Percentiles rank a stretch among this genome's conserved stretches.
phyloP scores from a whole-genome alignment of 495 filamentous ascomycete species.

The Thermochaetoides thermophila region DNA sequence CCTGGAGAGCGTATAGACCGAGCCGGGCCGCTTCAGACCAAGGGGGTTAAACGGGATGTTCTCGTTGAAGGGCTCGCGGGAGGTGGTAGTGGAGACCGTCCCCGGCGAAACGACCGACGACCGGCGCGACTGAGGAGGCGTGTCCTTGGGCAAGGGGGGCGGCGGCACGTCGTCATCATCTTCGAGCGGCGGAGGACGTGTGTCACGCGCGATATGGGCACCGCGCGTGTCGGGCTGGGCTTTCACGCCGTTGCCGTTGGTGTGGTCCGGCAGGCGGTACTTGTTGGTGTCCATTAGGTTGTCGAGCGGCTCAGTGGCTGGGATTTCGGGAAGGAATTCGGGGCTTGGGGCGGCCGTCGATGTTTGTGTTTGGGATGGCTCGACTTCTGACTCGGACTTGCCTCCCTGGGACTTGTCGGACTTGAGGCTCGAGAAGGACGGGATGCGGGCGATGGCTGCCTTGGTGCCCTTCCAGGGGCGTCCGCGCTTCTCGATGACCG shows the following conservation, averaged over 20 bases:
- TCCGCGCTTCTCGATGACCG: constrained; percentile 42
- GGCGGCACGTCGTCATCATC: constrained; percentile 19
- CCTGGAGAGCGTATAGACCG: constrained; percentile 78
- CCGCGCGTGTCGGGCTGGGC: constrained; percentile 34
- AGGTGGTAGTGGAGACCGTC: no score
- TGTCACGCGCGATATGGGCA: constrained; percentile 37
- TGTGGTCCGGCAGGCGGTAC: constrained; percentile 48
- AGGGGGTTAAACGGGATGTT: constrained; percentile 39
- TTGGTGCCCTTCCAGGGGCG: constrained; percentile 54
- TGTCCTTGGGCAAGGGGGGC: constrained; percentile 34
- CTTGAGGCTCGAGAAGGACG: constrained; percentile 21
- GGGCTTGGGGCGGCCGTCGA: no score
- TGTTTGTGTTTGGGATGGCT: no score
- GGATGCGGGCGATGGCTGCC: constrained; percentile 26
- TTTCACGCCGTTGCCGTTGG: constrained; percentile 46
- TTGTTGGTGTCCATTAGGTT: constrained; percentile 53
- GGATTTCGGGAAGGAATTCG: constrained; percentile 31
- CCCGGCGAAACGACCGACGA: neutral
- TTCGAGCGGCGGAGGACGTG: constrained; percentile 11
- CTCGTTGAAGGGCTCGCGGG: constrained; percentile 23
- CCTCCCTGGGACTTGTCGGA: constrained; percentile 13
- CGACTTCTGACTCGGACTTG: no score
- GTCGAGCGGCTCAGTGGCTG: constrained; percentile 24
- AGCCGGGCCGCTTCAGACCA: constrained; percentile 48
- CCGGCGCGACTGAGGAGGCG: constrained; percentile 20